Base-by-base conservation (phyloP, 345 rosid species). In the Melastoma malabathricum region DNA sequence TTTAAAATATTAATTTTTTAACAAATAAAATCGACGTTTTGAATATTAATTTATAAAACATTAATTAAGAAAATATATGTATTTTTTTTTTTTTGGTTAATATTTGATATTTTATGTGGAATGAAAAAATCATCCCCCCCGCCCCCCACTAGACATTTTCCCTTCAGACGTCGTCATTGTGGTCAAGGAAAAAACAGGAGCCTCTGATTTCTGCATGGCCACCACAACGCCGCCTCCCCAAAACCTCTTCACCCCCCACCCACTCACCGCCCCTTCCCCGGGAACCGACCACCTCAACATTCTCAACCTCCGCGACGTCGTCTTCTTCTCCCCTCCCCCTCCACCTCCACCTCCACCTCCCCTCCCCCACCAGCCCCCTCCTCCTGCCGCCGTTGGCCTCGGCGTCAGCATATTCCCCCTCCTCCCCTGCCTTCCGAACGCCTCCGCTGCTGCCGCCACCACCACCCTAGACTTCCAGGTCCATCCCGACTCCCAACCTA, bases 251-350 rank as follows among this genome's bases (percentile, higher is more conserved):
- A 49, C 68, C 46, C 57, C 61, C 57, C 58, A 48, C 9, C 46
- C 56, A 29, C 52, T 52, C 47, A 63, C 64, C 59, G 47, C 57
- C 54, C 7, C 54, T 15, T 18, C 43, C 59, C 54, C 68, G 59
- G 63, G 67, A 31, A 23, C 46, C 57, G 61, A 65, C 48, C 71
- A 55, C 51, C 31, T 60, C 52, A 69, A 52, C 82, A 83, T 83
- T 89, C 43, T 86, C 34, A 79, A 81, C 45, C 83, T 83, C 47
- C 82, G 71, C 55, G 84, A 83, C 72, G 72, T 75, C 58, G 47
- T 83, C 65, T 61, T 83, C 62, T 48, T 81, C 13, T 62, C 82
- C 54, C 80, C 79, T 14, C 72, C 72, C 65, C 12, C 39, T 0
- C 63, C 62, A 12, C 57, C 60, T 44, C 64, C 58, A 48, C n/a